A percentile compares a stretch with the other conserved stretches of the same genome.
These are phyloP conservation scores for Raddia guianensis DNA, from an alignment of 176 grass and related monocot genomes.

Conservation along the genomic window DNA sequence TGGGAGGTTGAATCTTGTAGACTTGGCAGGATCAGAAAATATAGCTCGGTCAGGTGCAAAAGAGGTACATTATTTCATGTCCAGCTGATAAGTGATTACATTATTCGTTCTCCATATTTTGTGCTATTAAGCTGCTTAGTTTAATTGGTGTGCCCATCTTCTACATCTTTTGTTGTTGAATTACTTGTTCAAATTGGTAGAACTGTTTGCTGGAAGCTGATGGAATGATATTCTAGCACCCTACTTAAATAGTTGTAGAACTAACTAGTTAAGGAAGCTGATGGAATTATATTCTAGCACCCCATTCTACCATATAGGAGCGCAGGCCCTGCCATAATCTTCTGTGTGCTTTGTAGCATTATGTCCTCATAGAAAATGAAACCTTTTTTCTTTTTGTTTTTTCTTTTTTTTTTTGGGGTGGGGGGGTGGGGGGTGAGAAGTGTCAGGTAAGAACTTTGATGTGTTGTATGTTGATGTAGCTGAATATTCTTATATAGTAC, in stretches of 20 bases:
- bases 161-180: neutral
- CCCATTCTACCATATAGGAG: too few species aligned
- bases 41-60: conserved; percentile 77
- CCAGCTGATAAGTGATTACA: conserved; percentile 15
- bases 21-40: conserved; percentile 93
- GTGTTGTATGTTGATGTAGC: neutral
- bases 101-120: conserved; percentile 6
- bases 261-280: conserved; percentile 8
- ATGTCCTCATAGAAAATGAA: conserved; percentile 6
- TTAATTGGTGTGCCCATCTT: conserved; percentile 11
- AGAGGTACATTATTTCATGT: conserved; percentile 62
- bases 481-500: conserved; percentile 18
- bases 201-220: conserved; percentile 24
- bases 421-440: neutral
- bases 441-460: conserved; percentile 14
- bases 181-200: neutral
- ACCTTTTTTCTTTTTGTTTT: neutral
- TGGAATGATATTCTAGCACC: conserved; percentile 27
- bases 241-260: conserved; percentile 14
- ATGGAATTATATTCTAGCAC: too few species aligned
- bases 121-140: conserved; percentile 11
- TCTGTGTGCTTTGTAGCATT: conserved; percentile 2
- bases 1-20: conserved; percentile 89
- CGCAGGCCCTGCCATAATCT: neutral
- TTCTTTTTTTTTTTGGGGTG: too few species aligned